Evolutionary conservation across 768 basidiomycete species (phyloP), one percentile per base, ranked within the genome.

Genomic region (Auricularia cornea): DNA sequence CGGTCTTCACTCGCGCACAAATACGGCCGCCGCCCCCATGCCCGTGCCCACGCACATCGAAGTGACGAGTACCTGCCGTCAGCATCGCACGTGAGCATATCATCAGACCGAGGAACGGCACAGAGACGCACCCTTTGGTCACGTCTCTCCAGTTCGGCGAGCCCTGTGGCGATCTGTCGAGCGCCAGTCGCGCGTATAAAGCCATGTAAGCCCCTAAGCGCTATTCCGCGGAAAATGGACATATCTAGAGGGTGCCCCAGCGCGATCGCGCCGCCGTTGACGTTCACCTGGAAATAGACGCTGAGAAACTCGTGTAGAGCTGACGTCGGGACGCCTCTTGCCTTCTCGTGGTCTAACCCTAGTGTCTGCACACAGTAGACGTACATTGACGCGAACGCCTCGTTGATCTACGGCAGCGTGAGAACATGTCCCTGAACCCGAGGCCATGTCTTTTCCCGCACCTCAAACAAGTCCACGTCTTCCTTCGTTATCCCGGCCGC

Each of bases 231-330:
- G 26, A 20, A 28, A 41, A 28, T 44, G 32, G 64, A 32, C 10
- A 12, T 68, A 44, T 28, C 90, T 16, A 92, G 76, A 20, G 90
- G 90, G 73, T 92, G 90, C 3, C 88, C 84, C 28, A 93, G 78
- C 26, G 91, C 92, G 69, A 95, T 95, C 1, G 92, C 92, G 2
- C 94, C 94, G 18, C 94, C 93, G 64, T 94, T 93, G 30, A 92
- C 89, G 69, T 94, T 94, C 23, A 92, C 85, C 71, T 75, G 70
- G 69, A 44, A 75, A 65, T 48, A 66, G 65, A 52, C 74, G 68
- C 65, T 72, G 68, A 48, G 29, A 74, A 69, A 75, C 69, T 3
- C 71, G 73, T 71, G 75, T 64, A 54, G 67, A 67, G 29, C 64
- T 87, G 59, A 90, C 85, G 26, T 57, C 16, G 20, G 20, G 2